Conservation (phyloP, 1,139 yeast genomes). For the Geotrichum citri-aurantii region DNA sequence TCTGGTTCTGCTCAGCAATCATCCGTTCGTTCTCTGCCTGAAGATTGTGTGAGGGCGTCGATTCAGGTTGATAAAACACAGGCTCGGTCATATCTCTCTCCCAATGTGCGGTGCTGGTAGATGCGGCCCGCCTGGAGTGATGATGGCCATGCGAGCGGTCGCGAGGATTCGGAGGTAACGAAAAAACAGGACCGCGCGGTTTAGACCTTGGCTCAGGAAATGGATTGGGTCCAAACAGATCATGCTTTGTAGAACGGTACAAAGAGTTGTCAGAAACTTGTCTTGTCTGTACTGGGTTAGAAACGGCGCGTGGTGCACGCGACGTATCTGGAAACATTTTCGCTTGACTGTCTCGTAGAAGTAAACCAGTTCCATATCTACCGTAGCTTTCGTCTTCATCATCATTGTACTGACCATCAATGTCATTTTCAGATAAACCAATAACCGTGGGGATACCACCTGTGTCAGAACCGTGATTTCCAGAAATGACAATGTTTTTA, state of each 20-base stretch:
- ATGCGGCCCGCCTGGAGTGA: neutral
- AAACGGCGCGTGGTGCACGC: neutral
- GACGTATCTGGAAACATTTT: neutral
- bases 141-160: neutral
- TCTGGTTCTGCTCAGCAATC: neutral
- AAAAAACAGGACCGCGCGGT: neutral
- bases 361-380: neutral
- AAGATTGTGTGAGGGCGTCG: neutral
- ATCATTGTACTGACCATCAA: neutral
- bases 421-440: neutral
- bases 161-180: neutral
- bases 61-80: neutral
- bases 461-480: neutral
- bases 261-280: neutral
- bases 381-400: neutral
- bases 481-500: slow-evolving; percentile 21
- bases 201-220: neutral
- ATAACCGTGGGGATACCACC: neutral
- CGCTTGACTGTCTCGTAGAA: neutral
- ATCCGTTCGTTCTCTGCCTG: neutral
- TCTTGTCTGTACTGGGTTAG: neutral
- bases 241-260: neutral
- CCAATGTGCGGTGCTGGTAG: neutral
- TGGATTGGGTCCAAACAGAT: neutral
- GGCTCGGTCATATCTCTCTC: neutral